These are phyloP conservation scores for Hypoxylon perforatum DNA, from an alignment of 495 filamentous ascomycete species.

Conservation along the genomic window DNA sequence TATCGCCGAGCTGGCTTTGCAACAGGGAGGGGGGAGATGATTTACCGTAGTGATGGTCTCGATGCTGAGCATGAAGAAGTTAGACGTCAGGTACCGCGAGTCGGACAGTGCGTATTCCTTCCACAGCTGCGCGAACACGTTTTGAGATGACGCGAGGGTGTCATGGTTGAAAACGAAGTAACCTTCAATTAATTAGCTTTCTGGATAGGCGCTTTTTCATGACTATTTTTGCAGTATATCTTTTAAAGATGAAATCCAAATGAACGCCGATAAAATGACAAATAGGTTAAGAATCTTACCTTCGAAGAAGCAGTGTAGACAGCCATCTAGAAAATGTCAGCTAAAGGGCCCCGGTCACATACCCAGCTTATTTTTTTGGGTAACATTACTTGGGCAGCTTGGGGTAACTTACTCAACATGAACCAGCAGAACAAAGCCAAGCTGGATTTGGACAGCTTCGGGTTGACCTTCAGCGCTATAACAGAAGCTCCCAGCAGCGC, in stretches of 20 bases:
- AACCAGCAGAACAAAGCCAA: conserved; percentile 69
- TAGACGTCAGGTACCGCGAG: conserved; percentile 81
- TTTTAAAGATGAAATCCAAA: no score
- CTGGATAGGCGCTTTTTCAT: conserved; percentile 7
- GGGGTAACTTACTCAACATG: conserved; percentile 57
- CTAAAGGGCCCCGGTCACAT: conserved; percentile 1
- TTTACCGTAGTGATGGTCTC: conserved; percentile 83
- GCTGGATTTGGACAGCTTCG: conserved; percentile 53
- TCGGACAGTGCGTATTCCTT: conserved; percentile 89
- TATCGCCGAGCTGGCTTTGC: not conserved
- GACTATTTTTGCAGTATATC: no score
- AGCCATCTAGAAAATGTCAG: conserved; percentile 52
- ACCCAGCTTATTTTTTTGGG: not conserved
- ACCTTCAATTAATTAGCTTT: conserved; percentile 52
- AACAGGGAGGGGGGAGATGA: conserved; percentile 23
- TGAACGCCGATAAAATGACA: not conserved
- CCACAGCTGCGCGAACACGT: conserved; percentile 81
- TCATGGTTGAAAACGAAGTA: conserved; percentile 78
- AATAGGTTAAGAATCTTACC: conserved; percentile 48
- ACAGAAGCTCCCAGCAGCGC: conserved; percentile 58
- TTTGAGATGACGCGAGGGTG: conserved; percentile 50
- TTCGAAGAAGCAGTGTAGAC: conserved; percentile 85
- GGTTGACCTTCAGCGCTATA: conserved; percentile 53
- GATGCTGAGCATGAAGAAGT: conserved; percentile 85
- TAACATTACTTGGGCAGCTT: conserved; percentile 55